These are phyloP conservation scores for Wallacemonas collosoma DNA, from an alignment of 208 protist species.

Conservation along the genomic window DNA sequence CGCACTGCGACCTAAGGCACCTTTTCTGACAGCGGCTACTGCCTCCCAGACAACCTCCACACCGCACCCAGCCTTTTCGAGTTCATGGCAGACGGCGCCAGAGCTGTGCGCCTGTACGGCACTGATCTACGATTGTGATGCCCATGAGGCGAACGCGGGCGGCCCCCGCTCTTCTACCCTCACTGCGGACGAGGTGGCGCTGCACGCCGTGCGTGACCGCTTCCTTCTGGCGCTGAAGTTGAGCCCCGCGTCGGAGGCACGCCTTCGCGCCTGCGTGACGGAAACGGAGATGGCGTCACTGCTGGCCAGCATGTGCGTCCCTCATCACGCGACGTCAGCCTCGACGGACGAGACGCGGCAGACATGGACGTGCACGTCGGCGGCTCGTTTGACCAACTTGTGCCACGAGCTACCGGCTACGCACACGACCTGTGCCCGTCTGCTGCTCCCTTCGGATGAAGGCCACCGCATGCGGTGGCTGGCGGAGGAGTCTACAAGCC, in stretches of 20 bases:
- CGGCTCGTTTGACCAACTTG: conserved; percentile 23
- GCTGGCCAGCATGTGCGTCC: conserved; percentile 19
- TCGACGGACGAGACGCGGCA: too few relatives aligned
- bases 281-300: conserved; percentile 1
- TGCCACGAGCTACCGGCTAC: conserved; percentile 36
- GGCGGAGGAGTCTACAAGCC: conserved; percentile 52
- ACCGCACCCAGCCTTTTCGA: background rate
- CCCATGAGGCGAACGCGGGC: background rate
- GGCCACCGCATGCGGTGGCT: conserved; percentile 78
- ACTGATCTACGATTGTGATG: conserved; percentile 24
- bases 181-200: conserved; percentile 24
- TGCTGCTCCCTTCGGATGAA: conserved; percentile 72
- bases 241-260: conserved; percentile 30
- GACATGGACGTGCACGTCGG: conserved; percentile 27
- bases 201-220: conserved; percentile 39
- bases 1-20: conserved; percentile 26
- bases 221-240: conserved; percentile 76
- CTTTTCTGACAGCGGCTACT: background rate
- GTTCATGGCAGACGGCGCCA: conserved; percentile 21
- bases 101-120: conserved; percentile 38
- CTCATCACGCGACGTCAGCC: too few relatives aligned
- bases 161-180: too few relatives aligned
- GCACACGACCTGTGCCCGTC: conserved; percentile 41
- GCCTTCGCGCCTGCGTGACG: conserved; percentile 29
- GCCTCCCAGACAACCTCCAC: conserved; percentile 14